Base-by-base conservation (phyloP, 306 rosid species). In the Vicia sativa region DNA sequence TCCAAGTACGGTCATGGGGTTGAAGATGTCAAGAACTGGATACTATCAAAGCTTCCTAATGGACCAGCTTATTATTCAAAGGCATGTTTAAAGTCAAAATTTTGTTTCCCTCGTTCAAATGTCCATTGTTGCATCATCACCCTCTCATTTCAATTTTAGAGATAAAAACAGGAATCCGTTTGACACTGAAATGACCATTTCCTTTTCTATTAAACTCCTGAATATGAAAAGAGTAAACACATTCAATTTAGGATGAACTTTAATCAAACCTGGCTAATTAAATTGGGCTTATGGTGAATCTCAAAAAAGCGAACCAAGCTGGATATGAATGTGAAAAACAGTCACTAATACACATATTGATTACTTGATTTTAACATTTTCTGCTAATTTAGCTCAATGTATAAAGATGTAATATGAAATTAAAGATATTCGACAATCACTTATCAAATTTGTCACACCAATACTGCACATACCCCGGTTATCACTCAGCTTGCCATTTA, bases 31-130 rank as follows among this genome's bases (percentile, higher is more conserved):
- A 90, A 83, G 87, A 87, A 88, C 43, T 93, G 99, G 97, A 87
- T 93, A 75, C 81, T 90, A 68, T 90, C 96, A 60, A 90, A 93
- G 82, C 90, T 93, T 72, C 99, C 97, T 4, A 4, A 82, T 13
- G 99, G 97, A 45, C 99, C 97, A 67, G 86, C 96, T 63, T 90
- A 88, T 75, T 93, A 85, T 85, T 95, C 99, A 39, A 88, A 90
- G 95, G 99, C 82, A 88, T 70, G 86, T 54, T 6, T 46, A 77
- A 46, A 62, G 8, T 57, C 41, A 76, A 39, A 65, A 19, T 35
- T 52, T 67, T 68, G 26, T 15, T 42, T 19, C 60, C 41, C 62
- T 69, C 26, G 57, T 61, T 68, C 42, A 14, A 39, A 34, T 69
- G 63, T 44, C 38, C 50, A 49, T 65, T 14, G 12, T 37, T 77